Base-by-base conservation (phyloP, 2,329 filamentous ascomycete genomes). In the Fusarium proliferatum region DNA sequence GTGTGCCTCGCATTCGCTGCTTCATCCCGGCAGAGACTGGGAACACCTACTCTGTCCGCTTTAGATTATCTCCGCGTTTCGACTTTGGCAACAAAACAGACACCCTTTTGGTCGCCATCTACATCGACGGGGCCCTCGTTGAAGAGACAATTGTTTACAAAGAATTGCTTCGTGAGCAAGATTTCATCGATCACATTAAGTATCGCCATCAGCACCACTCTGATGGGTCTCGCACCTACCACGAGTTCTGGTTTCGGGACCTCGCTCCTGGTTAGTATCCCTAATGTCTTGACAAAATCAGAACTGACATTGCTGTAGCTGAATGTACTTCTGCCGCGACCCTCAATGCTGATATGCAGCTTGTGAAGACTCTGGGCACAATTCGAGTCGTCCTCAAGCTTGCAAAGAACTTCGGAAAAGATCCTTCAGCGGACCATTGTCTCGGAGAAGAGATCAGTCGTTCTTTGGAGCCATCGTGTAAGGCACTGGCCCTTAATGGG, bases 211-310 rank as follows among this genome's bases (percentile, higher is more conserved):
- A 30, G 10, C 30, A 30, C 11, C 1, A 30, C 10, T 10, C 30
- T 30, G 30, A 30, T 30, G 30, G 30, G 30, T 30, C 30, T 30
- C 30, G 11, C 30, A 30, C 9, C 30, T 30, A 10, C 30, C 30
- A 33, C 33, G 33, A 33, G 2, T 33, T 51, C 12, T 12, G 1
- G 0, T 51, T 36, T 16, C 4, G 17, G 23, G n/a, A 51, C 9
- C 30, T 51, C 23, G 10, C n/a, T 8, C 48, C 30, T 3, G n/a
- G 30, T 51, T 23, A 15, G 21, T 26, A 51, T 36, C n/a, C 16
- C 6, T 9, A 1, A 9, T 19, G 6, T 26, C 16, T 49, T 33
- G 2, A 3, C 3, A 26, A 9, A 13, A 2, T 13, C n/a, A 19
- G 30, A 19, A 19, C 30, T 51, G 36, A 51, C n/a, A 7, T 51